These are phyloP conservation scores for Olyra latifolia DNA, from an alignment of 176 grass and related monocot genomes.

Conservation along the genomic window DNA sequence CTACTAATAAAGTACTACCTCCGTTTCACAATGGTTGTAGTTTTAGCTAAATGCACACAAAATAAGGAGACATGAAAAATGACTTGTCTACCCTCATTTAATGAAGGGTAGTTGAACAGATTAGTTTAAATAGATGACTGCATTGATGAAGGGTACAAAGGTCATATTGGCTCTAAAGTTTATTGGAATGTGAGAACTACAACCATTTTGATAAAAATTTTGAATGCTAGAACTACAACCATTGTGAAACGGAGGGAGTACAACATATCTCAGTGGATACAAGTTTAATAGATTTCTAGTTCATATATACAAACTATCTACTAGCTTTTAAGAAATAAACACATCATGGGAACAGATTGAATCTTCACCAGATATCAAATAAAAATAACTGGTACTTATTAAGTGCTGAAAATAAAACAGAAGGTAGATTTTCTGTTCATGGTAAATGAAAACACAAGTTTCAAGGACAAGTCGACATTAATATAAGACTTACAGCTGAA, in stretches of 20 bases:
- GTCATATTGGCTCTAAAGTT: too few species aligned
- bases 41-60: too few species aligned
- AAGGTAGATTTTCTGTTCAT: neutral
- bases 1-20: neutral
- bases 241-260: too few species aligned
- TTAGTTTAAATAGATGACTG: too few species aligned
- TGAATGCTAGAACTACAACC: too few species aligned
- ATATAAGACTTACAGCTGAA: conserved; percentile 63
- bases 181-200: too few species aligned
- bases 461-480: neutral
- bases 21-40: too few species aligned
- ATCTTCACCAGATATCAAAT: conserved; percentile 10
- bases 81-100: too few species aligned
- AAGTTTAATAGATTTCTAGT: conserved; percentile 1
- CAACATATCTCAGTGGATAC: neutral
- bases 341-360: neutral
- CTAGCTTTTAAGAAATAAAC: neutral
- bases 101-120: too few species aligned
- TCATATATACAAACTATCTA: neutral
- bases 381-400: neutral
- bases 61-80: too few species aligned
- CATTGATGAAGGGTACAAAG: too few species aligned
- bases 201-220: too few species aligned
- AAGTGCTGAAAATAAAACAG: neutral
- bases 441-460: neutral